Evolutionary conservation across 257 asterid species (phyloP).

Genomic region (Solanum etuberosum): DNA sequence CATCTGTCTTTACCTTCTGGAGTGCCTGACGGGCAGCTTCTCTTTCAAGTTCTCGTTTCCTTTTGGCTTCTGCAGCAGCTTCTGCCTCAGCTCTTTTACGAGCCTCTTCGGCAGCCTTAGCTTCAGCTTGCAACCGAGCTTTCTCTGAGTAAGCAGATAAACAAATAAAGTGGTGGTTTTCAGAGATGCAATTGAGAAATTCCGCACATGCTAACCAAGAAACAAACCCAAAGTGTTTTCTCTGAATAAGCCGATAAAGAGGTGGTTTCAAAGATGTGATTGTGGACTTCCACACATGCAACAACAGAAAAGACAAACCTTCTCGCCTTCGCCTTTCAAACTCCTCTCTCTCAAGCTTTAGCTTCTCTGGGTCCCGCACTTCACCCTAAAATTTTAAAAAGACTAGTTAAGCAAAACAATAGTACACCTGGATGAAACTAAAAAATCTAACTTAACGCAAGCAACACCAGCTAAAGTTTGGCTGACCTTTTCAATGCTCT

Average conservation of each 20-base stretch:
- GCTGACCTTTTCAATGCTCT: constrained; percentile 58
- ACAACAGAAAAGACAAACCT: constrained; percentile 28
- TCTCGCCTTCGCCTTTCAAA: constrained; percentile 66
- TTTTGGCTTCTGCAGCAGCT: constrained; percentile 65
- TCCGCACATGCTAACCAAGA: background rate
- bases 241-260: constrained; percentile 21
- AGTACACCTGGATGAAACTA: background rate
- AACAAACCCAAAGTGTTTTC: constrained; percentile 22
- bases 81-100: constrained; percentile 64
- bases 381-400: constrained; percentile 34
- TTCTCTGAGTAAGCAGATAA: constrained; percentile 37
- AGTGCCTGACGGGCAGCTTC: constrained; percentile 84
- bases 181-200: background rate
- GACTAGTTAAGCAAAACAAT: background rate
- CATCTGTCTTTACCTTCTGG: constrained; percentile 7
- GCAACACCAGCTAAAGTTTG: background rate
- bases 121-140: constrained; percentile 87
- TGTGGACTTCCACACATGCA: background rate
- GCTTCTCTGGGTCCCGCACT: constrained; percentile 62
- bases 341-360: constrained; percentile 69
- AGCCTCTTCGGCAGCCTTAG: constrained; percentile 92
- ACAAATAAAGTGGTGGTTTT: background rate
- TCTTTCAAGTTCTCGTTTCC: constrained; percentile 67
- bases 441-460: background rate
- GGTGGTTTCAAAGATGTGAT: background rate